These are phyloP conservation scores for Lycium ferocissimum DNA, from an alignment of 257 asterid genomes.

Conservation along the genomic window DNA sequence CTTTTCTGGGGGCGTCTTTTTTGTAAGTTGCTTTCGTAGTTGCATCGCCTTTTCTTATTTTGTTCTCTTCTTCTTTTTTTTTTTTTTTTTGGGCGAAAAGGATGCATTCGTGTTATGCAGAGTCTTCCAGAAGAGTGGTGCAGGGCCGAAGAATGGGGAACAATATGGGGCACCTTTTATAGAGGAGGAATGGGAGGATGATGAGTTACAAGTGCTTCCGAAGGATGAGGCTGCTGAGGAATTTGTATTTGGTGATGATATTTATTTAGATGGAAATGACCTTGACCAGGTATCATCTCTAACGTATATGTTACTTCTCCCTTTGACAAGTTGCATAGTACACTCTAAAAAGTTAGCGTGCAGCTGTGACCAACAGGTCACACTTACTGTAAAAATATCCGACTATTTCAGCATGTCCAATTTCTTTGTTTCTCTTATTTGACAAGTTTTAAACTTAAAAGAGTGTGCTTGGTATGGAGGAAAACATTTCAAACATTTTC, in stretches of 20 bases:
- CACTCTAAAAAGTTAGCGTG: slow-evolving; percentile 13
- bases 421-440: background rate
- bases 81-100: slow-evolving; percentile 47
- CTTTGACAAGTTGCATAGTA: background rate
- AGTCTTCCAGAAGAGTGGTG: slow-evolving; percentile 95
- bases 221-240: slow-evolving; percentile 63
- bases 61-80: slow-evolving; percentile 30
- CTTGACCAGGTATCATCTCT: slow-evolving; percentile 67
- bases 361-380: background rate
- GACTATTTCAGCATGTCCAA: background rate
- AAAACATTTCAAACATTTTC: no score
- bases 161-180: slow-evolving; percentile 92
- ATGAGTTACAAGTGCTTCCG: slow-evolving; percentile 55
- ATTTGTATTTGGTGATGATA: slow-evolving; percentile 61
- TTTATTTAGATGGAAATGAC: slow-evolving; percentile 67
- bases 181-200: slow-evolving; percentile 92
- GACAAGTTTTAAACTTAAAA: background rate
- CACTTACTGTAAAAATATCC: background rate
- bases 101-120: slow-evolving; percentile 86
- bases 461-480: no score
- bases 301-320: background rate
- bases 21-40: background rate
- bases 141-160: slow-evolving; percentile 97
- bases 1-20: background rate
- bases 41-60: background rate